These are phyloP conservation scores for Nitzschia sp. DNA, from an alignment of 108 stramenopile species.

Conservation along the genomic window DNA sequence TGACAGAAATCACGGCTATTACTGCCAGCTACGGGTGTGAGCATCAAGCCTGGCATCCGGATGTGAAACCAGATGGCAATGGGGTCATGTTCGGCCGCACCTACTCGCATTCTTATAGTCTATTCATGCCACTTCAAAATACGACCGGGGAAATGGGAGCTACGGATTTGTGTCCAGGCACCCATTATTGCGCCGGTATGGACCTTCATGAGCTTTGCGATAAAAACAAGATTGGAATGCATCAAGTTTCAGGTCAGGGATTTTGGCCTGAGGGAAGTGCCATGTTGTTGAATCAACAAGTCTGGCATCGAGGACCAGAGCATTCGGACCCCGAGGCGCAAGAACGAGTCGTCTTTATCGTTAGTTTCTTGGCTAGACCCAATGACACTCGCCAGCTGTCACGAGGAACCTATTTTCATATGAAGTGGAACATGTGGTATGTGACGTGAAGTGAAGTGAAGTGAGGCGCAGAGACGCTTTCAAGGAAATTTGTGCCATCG, in stretches of 20 bases:
- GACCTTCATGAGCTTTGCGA: conserved; percentile 39
- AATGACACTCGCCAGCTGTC: conserved; percentile 48
- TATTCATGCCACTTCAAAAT: conserved; percentile 60
- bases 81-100: conserved; percentile 56
- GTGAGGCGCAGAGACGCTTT: not conserved
- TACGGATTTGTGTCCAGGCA: conserved; percentile 62
- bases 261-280: conserved; percentile 51
- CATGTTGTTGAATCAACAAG: conserved; percentile 59
- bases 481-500: not conserved
- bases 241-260: conserved; percentile 25
- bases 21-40: conserved; percentile 39
- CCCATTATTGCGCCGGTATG: conserved; percentile 52
- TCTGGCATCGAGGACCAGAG: conserved; percentile 55
- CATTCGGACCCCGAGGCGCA: conserved; percentile 33
- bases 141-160: conserved; percentile 55
- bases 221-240: conserved; percentile 25
- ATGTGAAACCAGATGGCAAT: conserved; percentile 60
- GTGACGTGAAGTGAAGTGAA: not conserved
- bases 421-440: conserved; percentile 60
- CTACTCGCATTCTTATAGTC: conserved; percentile 55
- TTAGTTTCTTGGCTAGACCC: conserved; percentile 52
- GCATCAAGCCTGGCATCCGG: conserved; percentile 55
- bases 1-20: conserved; percentile 65
- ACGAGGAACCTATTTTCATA: conserved; percentile 70
- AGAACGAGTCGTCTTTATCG: conserved; percentile 60